These are phyloP conservation scores for Colletotrichum orbiculare DNA, from an alignment of 2,329 filamentous ascomycete species.

Conservation along the genomic window DNA sequence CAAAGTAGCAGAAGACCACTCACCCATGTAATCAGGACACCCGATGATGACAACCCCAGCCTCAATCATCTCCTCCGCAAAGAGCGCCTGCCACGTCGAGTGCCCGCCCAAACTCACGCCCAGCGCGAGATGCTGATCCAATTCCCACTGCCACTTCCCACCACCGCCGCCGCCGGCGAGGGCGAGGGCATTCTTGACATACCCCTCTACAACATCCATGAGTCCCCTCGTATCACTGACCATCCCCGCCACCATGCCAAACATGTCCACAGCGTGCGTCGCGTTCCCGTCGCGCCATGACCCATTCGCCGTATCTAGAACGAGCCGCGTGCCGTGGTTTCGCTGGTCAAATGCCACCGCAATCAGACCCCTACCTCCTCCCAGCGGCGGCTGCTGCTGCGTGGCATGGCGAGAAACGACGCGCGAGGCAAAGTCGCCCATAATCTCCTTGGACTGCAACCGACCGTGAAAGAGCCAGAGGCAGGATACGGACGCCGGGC, in stretches of 20 bases:
- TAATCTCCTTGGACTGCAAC: constrained; percentile 74
- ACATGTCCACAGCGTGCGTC: constrained; percentile 92
- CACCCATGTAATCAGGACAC: constrained; percentile 86
- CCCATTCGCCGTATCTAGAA: constrained; percentile 76
- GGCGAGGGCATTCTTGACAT: constrained; percentile 68
- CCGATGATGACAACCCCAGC: constrained; percentile 85
- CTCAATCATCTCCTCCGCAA: constrained; percentile 82
- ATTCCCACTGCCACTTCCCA: constrained; percentile 42
- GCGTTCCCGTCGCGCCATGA: constrained; percentile 84
- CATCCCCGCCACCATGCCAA: constrained; percentile 78
- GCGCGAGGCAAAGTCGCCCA: constrained; percentile 79
- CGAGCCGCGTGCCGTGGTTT: constrained; percentile 84
- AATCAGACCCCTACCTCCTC: constrained; percentile 69
- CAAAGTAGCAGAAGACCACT: constrained; percentile 40
- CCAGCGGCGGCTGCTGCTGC: constrained; percentile 49
- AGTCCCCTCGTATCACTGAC: constrained; percentile 79
- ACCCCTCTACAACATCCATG: constrained; percentile 82
- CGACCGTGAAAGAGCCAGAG: constrained; percentile 95
- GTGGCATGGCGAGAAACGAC: constrained; percentile 71
- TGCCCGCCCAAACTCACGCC: constrained; percentile 91
- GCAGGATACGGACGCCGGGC: constrained; percentile 71
- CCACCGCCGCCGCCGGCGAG: constrained; percentile 30
- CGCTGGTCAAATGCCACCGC: constrained; percentile 91
- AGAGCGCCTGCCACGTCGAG: constrained; percentile 83
- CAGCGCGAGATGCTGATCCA: constrained; percentile 77